phyloP scores from a whole-genome alignment of 2,329 filamentous ascomycete genomes.

The Rutstroemia sp. region DNA sequence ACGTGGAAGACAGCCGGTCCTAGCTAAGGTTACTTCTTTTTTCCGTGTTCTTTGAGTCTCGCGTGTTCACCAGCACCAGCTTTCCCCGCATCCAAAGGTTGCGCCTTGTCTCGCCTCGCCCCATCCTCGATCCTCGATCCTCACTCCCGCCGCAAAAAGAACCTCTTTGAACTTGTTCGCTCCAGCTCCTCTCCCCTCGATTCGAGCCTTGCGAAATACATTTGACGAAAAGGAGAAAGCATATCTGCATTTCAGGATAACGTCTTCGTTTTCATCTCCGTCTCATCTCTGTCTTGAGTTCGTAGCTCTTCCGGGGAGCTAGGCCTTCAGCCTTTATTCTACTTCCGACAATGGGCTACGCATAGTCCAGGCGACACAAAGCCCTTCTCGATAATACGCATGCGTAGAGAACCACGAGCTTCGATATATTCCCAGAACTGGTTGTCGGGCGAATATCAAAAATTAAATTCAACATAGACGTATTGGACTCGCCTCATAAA shows the following conservation, averaged over 20 bases:
- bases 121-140: slow-evolving; percentile 9
- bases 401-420: slow-evolving; percentile 22
- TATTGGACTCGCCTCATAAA: slow-evolving; percentile 14
- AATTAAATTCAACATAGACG: slow-evolving; percentile 17
- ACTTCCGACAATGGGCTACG: slow-evolving; percentile 26
- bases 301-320: slow-evolving; percentile 8
- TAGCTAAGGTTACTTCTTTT: not conserved
- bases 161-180: not conserved
- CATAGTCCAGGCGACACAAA: slow-evolving; percentile 25
- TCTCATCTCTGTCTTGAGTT: not conserved
- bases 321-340: slow-evolving; percentile 13
- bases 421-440: slow-evolving; percentile 16
- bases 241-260: not conserved
- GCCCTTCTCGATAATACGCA: slow-evolving; percentile 18
- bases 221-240: not conserved
- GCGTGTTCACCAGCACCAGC: slow-evolving; percentile 6
- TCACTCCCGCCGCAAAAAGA: not conserved
- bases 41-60: slow-evolving; percentile 3
- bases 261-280: not conserved
- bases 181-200: not conserved
- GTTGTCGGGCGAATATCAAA: slow-evolving; percentile 9
- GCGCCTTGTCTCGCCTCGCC: slow-evolving; percentile 1
- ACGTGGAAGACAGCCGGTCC: not conserved
- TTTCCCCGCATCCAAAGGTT: slow-evolving; percentile 10
- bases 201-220: too few species aligned